Evolutionary conservation across 306 rosid species (phyloP), one percentile per base, ranked within the genome.

Genomic region (Alnus glutinosa): DNA sequence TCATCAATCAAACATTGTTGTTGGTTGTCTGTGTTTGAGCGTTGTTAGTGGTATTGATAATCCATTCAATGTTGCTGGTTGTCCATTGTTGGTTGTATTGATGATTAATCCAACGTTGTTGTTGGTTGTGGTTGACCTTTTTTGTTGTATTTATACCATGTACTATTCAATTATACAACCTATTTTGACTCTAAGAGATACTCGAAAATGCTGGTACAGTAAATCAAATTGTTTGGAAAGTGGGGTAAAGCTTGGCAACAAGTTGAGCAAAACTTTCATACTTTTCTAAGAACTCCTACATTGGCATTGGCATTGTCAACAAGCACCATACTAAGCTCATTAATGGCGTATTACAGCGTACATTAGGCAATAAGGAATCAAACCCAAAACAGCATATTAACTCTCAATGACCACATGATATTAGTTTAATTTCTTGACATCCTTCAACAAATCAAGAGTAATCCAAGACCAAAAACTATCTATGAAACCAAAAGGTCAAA

Each of bases 201-300:
- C 9, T 7, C n/a, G 3, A 18, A 39, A 61, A 68, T 59, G 16
- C 42, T 44, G 36, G 77, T 74, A 81, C 18, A 70, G 69, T 57
- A 58, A 73, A 80, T 83, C 80, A 82, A 77, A 74, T 83, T 76
- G 78, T 14, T 18, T 32, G 19, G 63, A 74, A 57, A 12, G 88
- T 47, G 8, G 97, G 99, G 91, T 95, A 93, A 58, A 23, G 87
- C 88, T 89, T 95, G 79, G 89, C 87, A 16, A 88, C 92, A 52
- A 95, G 95, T 80, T 90, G 98, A 19, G 84, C 98, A 77, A 95
- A 95, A 70, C 88, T 90, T 46, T 90, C 97, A 73, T 91, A 95
- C 83, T 95, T 95, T 76, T 91, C 98, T 13, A 95, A 86, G 79
- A 95, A 95, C 71, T 95, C 99, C 84, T 79, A 39, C 55, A 76